phyloP scores from a whole-genome alignment of 2,329 filamentous ascomycete genomes.

The Cercospora zeae-maydis region DNA sequence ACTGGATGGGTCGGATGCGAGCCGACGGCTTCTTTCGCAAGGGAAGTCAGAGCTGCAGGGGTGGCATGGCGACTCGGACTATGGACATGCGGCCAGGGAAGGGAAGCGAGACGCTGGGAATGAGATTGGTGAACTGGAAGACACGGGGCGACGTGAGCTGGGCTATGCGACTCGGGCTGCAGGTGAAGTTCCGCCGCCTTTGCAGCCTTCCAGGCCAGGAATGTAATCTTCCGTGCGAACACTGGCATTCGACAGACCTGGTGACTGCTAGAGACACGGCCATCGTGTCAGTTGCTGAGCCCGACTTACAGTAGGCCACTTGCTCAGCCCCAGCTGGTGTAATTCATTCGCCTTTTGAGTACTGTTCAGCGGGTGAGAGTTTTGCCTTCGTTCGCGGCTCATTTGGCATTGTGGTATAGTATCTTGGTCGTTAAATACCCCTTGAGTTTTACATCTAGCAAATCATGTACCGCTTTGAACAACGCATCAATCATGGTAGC shows the following conservation, averaged over 20 bases:
- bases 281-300: too few species aligned
- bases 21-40: neutral
- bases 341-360: too few species aligned
- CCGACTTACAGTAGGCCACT: too few species aligned
- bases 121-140: conserved; percentile 7
- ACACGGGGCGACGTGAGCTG: neutral
- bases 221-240: neutral
- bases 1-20: neutral
- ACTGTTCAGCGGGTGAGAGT: too few species aligned
- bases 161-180: conserved; percentile 3
- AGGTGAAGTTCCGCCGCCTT: neutral
- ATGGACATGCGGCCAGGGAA: neutral
- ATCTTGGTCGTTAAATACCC: too few species aligned
- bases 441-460: too few species aligned
- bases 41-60: conserved; percentile 2
- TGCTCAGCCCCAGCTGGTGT: too few species aligned
- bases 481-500: conserved; percentile 1
- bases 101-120: neutral
- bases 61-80: neutral
- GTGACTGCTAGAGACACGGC: too few species aligned
- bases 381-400: too few species aligned
- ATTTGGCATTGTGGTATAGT: too few species aligned
- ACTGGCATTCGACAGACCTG: neutral
- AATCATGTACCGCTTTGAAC: neutral
- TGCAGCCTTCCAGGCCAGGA: neutral